Conservation (phyloP, 176 grass and related monocot species). For the Zoysia pacifica region DNA sequence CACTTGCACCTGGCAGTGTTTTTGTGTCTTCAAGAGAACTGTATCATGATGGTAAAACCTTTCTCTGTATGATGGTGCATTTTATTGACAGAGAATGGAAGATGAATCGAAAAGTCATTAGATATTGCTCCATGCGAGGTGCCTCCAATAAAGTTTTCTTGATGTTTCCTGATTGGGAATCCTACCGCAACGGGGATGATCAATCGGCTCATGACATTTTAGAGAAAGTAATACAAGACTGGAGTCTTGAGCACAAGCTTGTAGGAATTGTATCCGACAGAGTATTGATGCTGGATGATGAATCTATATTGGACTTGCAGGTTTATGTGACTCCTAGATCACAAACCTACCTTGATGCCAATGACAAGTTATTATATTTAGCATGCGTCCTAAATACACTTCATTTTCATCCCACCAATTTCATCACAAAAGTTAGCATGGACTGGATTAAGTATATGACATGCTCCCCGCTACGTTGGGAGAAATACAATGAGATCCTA, state of each 20-base stretch:
- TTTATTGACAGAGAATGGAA: conserved; percentile 36
- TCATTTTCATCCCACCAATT: not conserved
- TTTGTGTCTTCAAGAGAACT: not conserved
- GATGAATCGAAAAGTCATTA: conserved; percentile 12
- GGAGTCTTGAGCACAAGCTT: conserved; percentile 21
- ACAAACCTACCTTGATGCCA: conserved; percentile 10
- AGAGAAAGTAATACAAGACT: not conserved
- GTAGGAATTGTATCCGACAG: not conserved
- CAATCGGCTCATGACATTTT: not conserved
- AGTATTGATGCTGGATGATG: not conserved
- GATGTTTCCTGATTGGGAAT: not conserved
- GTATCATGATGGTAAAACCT: not conserved
- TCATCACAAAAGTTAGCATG: not conserved
- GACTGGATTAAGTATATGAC: conserved; percentile 32
- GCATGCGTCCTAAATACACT: conserved; percentile 5
- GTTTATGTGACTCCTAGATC: not conserved
- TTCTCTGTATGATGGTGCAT: not conserved
- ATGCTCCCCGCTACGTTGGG: not conserved
- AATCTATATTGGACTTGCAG: not conserved
- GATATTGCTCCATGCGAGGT: not conserved
- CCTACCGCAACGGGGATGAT: not conserved
- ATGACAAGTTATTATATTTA: not conserved
- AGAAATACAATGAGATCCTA: conserved; percentile 23
- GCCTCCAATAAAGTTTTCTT: not conserved
- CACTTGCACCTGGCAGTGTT: not conserved